A percentile compares a stretch with the other conserved stretches of the same genome.
phyloP scores from a whole-genome alignment of 352 stramenopile genomes.

The Globisporangium orthogonon region DNA sequence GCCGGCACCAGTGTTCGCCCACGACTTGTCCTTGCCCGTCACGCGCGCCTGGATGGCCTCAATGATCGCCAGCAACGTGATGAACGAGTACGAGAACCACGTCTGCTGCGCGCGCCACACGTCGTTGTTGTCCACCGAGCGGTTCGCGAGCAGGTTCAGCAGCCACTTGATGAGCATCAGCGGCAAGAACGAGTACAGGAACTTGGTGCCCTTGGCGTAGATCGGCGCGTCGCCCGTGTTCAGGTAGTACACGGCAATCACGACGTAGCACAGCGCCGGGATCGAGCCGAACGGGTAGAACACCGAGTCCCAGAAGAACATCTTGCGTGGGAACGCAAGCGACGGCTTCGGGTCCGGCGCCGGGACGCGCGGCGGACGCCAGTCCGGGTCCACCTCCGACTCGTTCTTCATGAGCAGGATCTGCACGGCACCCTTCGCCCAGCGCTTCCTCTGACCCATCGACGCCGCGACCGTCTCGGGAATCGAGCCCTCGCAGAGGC shows the following conservation, averaged over 20 bases:
- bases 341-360: slow-evolving; percentile 78
- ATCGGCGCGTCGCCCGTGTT: slow-evolving; percentile 81
- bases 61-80: slow-evolving; percentile 81
- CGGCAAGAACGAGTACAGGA: slow-evolving; percentile 87
- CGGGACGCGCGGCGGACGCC: slow-evolving; percentile 74
- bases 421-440: slow-evolving; percentile 84
- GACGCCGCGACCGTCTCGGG: slow-evolving; percentile 81
- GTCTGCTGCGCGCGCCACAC: slow-evolving; percentile 87
- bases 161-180: slow-evolving; percentile 75
- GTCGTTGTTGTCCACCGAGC: slow-evolving; percentile 85
- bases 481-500: slow-evolving; percentile 75
- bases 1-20: slow-evolving; percentile 86
- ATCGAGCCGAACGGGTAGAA: slow-evolving; percentile 87
- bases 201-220: slow-evolving; percentile 72
- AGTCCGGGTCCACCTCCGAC: slow-evolving; percentile 85
- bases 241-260: slow-evolving; percentile 84
- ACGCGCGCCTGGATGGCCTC: slow-evolving; percentile 73
- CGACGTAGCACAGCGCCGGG: slow-evolving; percentile 78
- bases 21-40: slow-evolving; percentile 83
- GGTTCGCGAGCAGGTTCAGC: slow-evolving; percentile 81
- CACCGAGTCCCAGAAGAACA: slow-evolving; percentile 89
- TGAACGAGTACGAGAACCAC: slow-evolving; percentile 89
- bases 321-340: slow-evolving; percentile 78
- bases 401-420: slow-evolving; percentile 89
- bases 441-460: slow-evolving; percentile 85